Evolutionary conservation across 2,329 filamentous ascomycete genomes (phyloP), one percentile per base, ranked within the genome.

Genomic region (Phyllosticta capitalensis): DNA sequence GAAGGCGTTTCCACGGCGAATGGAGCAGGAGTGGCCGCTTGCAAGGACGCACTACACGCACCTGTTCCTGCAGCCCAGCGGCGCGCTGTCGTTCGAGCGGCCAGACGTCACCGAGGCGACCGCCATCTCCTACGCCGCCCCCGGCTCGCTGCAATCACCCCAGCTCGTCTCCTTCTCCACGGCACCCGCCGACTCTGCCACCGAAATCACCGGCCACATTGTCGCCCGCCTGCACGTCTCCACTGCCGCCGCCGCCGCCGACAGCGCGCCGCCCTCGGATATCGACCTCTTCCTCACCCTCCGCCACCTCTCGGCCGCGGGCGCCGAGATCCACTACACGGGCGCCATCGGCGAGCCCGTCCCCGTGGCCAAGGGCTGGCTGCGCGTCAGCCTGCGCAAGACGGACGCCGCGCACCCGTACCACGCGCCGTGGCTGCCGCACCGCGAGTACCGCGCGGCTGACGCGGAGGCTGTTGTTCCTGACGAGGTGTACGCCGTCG

Each of bases 181-280:
- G 0, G 60, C 75, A 0, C 73, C 82, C 0, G 87, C 89, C 60
- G 76, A 79, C n/a, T 61, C 74, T 5, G 84, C 88, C 65, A 86
- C 81, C 0, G 87, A 89, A 66, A 82, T 90, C 58, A 89, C 87
- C 0, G 87, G 87, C 0, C 84, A 89, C 65, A 74, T 88, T 24
- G 76, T 82, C 0, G 84, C 84, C 0, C 85, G 83, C 63, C 74
- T 90, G 3, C 83, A 84, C 61, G 81, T 88, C 0, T 87, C 85
- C 0, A 72, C 76, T 33, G 75, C 70, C 3, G 67, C 71, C 3
- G 67, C 76, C 0, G 65, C 75, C 4, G 38, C 17, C 2, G 70
- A 69, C 1, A 67, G 71, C 1, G 64, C 69, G 1, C 73, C 71
- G 57, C 79, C 79, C 0, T 73, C 70, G 1, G 84, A 87, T 58